Evolutionary conservation across 2,329 filamentous ascomycete genomes (phyloP).

Genomic region (Paracoccidioides lutzii): DNA sequence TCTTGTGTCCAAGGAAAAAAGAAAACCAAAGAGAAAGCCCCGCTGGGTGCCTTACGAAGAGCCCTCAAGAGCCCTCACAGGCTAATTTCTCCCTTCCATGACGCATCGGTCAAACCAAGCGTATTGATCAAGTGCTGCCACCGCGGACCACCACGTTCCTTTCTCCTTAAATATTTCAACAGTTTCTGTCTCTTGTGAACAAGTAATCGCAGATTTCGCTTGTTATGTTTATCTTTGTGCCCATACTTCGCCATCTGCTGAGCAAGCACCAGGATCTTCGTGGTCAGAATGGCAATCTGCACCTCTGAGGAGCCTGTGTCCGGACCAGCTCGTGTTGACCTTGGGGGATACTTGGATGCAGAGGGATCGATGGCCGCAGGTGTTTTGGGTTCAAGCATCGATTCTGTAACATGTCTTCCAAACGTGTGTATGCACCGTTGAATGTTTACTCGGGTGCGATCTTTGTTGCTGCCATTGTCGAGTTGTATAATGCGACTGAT

Average conservation of each 20-base stretch:
- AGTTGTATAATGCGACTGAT: constrained; percentile 68
- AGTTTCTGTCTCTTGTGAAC: constrained; percentile 84
- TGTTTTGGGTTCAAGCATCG: constrained; percentile 48
- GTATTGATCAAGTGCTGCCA: constrained; percentile 79
- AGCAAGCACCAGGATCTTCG: constrained; percentile 76
- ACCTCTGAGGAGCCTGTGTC: constrained; percentile 95
- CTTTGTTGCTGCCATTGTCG: constrained; percentile 62
- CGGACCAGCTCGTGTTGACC: constrained; percentile 57
- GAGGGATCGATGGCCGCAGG: constrained; percentile 32
- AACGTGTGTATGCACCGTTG: constrained; percentile 75
- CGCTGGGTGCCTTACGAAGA: too few relatives aligned
- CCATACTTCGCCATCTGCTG: constrained; percentile 57
- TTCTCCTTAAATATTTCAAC: constrained; percentile 70
- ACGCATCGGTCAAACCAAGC: constrained; percentile 73
- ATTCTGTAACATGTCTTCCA: constrained; percentile 81
- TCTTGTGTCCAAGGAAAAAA: neutral
- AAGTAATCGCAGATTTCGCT: constrained; percentile 72
- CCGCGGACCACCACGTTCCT: constrained; percentile 79
- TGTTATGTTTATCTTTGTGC: constrained; percentile 85
- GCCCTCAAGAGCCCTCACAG: constrained; percentile 36
- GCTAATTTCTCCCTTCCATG: constrained; percentile 81
- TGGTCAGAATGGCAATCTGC: constrained; percentile 89
- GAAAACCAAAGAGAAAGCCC: neutral
- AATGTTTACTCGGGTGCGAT: constrained; percentile 70
- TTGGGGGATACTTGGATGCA: constrained; percentile 18